Evolutionary conservation across 1,139 yeast genomes (phyloP).

Genomic region (Taphrina sp.): DNA sequence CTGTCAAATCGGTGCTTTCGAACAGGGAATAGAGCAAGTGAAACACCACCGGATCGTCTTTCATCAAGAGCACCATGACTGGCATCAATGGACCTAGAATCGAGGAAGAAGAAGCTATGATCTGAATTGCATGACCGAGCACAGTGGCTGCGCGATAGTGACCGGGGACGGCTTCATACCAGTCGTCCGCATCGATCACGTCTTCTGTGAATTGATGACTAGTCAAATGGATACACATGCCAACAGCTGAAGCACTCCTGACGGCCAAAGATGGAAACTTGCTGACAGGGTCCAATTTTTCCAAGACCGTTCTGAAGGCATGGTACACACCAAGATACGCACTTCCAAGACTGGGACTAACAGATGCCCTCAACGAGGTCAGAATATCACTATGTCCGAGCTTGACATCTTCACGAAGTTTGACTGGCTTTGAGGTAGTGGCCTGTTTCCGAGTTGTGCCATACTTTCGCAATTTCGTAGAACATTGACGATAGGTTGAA

Average conservation of each 20-base stretch:
- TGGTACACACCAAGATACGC: conserved; percentile 26
- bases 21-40: conserved; percentile 5
- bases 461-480: conserved; percentile 14
- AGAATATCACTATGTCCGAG: not conserved
- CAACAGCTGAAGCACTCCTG: conserved; percentile 23
- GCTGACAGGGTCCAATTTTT: not conserved
- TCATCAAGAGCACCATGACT: conserved; percentile 6
- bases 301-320: conserved; percentile 21
- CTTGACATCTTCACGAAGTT: not conserved
- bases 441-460: conserved; percentile 8
- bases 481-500: not conserved
- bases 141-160: conserved; percentile 9
- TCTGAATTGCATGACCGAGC: conserved; percentile 28
- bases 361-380: not conserved
- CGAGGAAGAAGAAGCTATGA: not conserved
- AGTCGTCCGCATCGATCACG: conserved; percentile 23
- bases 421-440: not conserved
- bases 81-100: conserved; percentile 15
- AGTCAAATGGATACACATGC: conserved; percentile 23
- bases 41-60: conserved; percentile 5
- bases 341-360: conserved; percentile 11
- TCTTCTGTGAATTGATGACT: not conserved
- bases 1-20: not conserved
- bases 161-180: conserved; percentile 28
- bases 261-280: conserved; percentile 8